Evolutionary conservation across 768 basidiomycete genomes (phyloP).

Genomic region (Tylopilus subfusipes): DNA sequence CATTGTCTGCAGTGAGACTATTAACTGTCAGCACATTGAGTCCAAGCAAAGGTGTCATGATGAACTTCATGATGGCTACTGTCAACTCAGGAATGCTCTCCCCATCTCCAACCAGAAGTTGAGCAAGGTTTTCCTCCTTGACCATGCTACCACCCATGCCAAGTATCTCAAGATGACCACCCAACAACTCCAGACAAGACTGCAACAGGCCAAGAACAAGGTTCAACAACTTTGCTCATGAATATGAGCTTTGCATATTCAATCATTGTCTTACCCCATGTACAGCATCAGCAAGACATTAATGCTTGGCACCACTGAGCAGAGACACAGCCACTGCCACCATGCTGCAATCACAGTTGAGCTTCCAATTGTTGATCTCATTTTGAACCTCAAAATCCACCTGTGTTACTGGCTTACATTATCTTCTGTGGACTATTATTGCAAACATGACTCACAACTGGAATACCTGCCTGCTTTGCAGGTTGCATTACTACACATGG

Average conservation of each 20-base stretch:
- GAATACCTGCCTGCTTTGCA: slow-evolving; percentile 20
- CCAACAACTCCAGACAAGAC: slow-evolving; percentile 53
- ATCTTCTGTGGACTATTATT: slow-evolving; percentile 37
- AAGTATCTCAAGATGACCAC: slow-evolving; percentile 81
- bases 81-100: slow-evolving; percentile 84
- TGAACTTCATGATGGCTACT: slow-evolving; percentile 90
- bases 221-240: too few species aligned
- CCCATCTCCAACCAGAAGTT: slow-evolving; percentile 90
- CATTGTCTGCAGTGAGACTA: slow-evolving; percentile 82
- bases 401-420: slow-evolving; percentile 32
- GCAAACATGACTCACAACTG: slow-evolving; percentile 38
- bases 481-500: too few species aligned
- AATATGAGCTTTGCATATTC: too few species aligned
- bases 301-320: too few species aligned
- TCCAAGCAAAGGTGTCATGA: slow-evolving; percentile 90
- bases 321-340: slow-evolving; percentile 19
- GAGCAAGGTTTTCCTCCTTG: slow-evolving; percentile 87
- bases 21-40: slow-evolving; percentile 90
- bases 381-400: slow-evolving; percentile 22
- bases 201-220: too few species aligned
- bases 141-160: slow-evolving; percentile 85
- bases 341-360: slow-evolving; percentile 16
- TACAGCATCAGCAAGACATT: too few species aligned
- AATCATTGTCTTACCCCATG: too few species aligned
- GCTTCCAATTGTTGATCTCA: not conserved